phyloP scores from a whole-genome alignment of 805 yeast genomes.

The Vanderwaltozyma verrucispora region DNA sequence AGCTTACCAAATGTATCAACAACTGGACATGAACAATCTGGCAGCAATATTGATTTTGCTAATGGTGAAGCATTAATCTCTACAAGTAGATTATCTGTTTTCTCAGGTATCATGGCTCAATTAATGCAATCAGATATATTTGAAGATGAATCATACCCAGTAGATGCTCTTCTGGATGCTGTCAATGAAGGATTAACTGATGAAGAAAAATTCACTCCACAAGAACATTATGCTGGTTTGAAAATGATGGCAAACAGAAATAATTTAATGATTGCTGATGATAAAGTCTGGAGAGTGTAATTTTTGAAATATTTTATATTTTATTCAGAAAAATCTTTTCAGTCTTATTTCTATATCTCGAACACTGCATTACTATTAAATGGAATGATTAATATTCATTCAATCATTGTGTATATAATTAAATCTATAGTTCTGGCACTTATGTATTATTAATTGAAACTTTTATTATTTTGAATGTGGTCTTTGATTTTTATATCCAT shows the following conservation, averaged over 20 bases:
- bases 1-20: slow-evolving; percentile 15
- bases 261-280: slow-evolving; percentile 39
- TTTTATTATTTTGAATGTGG: no score
- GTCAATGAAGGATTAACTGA: slow-evolving; percentile 37
- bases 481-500: no score
- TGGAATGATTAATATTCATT: no score
- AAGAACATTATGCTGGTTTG: slow-evolving; percentile 37
- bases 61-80: slow-evolving; percentile 30
- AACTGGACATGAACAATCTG: slow-evolving; percentile 10
- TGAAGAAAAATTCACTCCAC: slow-evolving; percentile 37
- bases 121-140: slow-evolving; percentile 36
- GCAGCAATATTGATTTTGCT: slow-evolving; percentile 15
- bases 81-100: slow-evolving; percentile 37
- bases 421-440: no score
- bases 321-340: no score
- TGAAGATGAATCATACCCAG: slow-evolving; percentile 36
- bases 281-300: slow-evolving; percentile 37
- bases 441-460: no score
- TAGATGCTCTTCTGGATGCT: slow-evolving; percentile 29
- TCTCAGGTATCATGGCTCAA: slow-evolving; percentile 38
- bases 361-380: no score
- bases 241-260: slow-evolving; percentile 35
- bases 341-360: no score
- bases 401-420: no score
- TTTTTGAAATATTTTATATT: no score